Conservation (phyloP, 352 stramenopile species). For the Globisporangium emineosum region DNA sequence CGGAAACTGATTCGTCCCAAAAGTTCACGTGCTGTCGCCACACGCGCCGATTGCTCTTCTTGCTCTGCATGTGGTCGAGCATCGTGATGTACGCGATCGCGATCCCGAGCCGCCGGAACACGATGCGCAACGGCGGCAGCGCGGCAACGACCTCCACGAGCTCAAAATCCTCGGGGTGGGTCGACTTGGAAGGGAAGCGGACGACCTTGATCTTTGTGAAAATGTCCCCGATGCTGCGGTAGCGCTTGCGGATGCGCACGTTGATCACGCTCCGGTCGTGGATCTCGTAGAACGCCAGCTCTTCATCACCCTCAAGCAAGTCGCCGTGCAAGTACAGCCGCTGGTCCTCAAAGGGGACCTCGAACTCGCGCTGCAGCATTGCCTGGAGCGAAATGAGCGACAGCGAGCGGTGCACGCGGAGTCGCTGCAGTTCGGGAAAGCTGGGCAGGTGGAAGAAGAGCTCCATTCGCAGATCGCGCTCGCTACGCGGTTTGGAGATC, state of each 20-base stretch:
- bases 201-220: slow-evolving; percentile 62
- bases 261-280: slow-evolving; percentile 49
- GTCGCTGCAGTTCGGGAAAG: slow-evolving; percentile 26
- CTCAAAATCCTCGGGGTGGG: slow-evolving; percentile 43
- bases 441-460: slow-evolving; percentile 46
- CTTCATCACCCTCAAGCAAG: slow-evolving; percentile 57
- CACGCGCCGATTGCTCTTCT: slow-evolving; percentile 38
- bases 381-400: slow-evolving; percentile 54
- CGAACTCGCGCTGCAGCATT: slow-evolving; percentile 54
- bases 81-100: slow-evolving; percentile 58
- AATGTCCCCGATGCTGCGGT: slow-evolving; percentile 60
- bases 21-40: slow-evolving; percentile 44
- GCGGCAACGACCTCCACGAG: slow-evolving; percentile 58
- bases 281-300: slow-evolving; percentile 53
- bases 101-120: slow-evolving; percentile 55
- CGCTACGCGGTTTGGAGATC: slow-evolving; percentile 18
- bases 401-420: slow-evolving; percentile 43
- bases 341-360: slow-evolving; percentile 60
- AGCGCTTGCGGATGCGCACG: slow-evolving; percentile 40
- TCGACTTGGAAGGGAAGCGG: slow-evolving; percentile 25
- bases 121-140: slow-evolving; percentile 46
- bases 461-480: slow-evolving; percentile 41
- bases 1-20: slow-evolving; percentile 31
- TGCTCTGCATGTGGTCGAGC: slow-evolving; percentile 46
- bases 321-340: slow-evolving; percentile 53